Percentiles rank a stretch among this genome's conserved stretches.
phyloP scores from a whole-genome alignment of 1,284 basidiomycete genomes.

The Cryptococcus maquisensis region DNA sequence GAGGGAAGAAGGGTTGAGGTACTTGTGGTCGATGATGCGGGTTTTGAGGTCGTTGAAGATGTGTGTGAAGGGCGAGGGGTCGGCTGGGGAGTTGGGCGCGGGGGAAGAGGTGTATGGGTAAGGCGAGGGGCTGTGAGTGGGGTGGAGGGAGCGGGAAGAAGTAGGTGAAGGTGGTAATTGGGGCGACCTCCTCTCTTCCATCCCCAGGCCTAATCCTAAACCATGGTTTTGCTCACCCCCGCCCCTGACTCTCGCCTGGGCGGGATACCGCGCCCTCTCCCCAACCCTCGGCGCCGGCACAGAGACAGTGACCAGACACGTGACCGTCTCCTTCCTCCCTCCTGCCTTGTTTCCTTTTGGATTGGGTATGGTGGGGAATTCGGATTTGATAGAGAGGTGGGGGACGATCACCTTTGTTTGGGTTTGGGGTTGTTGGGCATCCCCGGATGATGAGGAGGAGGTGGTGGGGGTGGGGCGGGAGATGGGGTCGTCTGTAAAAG shows the following conservation, averaged over 20 bases:
- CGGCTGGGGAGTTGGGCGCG: background rate
- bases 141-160: constrained; percentile 4
- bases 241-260: constrained; percentile 10
- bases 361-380: constrained; percentile 70
- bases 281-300: constrained; percentile 61
- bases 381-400: constrained; percentile 79
- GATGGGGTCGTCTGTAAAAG: constrained; percentile 67
- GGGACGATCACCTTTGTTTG: constrained; percentile 70
- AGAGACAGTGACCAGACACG: constrained; percentile 85
- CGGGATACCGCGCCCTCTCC: constrained; percentile 30
- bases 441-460: too few relatives aligned
- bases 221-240: too few relatives aligned
- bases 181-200: constrained; percentile 22
- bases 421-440: constrained; percentile 10
- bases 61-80: constrained; percentile 57
- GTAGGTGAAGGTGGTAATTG: constrained; percentile 36
- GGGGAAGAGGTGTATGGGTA: background rate
- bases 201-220: constrained; percentile 19
- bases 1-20: constrained; percentile 73
- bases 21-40: constrained; percentile 91
- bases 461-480: constrained; percentile 53
- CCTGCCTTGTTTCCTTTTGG: constrained; percentile 16
- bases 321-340: constrained; percentile 62
- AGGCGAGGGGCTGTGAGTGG: constrained; percentile 9
- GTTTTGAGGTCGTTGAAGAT: constrained; percentile 81